Percentiles rank a stretch among this genome's conserved stretches.
Evolutionary conservation across 179 eudicot genomes (phyloP).

Genomic region (Amaranthus tricolor): DNA sequence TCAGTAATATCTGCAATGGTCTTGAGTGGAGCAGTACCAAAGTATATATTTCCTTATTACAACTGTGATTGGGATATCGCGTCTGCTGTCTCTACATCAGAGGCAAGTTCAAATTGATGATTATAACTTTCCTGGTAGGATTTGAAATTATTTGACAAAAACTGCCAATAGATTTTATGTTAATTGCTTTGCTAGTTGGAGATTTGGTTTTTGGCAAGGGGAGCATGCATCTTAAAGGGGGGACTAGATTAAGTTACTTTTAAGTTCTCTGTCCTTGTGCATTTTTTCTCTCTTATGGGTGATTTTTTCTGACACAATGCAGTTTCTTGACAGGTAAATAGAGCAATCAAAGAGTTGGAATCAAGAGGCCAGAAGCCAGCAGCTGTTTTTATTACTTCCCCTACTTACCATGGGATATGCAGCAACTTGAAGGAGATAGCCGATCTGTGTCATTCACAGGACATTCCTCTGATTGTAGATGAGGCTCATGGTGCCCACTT

Average conservation of each 20-base stretch:
- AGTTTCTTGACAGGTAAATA: conserved; percentile 49
- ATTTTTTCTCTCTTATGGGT: not conserved
- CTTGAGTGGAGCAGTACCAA: conserved; percentile 64
- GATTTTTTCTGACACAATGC: not conserved
- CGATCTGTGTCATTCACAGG: conserved; percentile 42
- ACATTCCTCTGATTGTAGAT: conserved; percentile 74
- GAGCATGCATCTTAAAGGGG: not conserved
- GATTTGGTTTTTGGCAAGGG: not conserved
- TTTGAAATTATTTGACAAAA: not conserved
- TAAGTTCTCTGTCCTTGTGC: not conserved
- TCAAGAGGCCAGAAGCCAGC: conserved; percentile 56
- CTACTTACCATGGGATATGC: conserved; percentile 87
- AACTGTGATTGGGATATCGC: conserved; percentile 72
- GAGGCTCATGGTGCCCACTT: conserved; percentile 99
- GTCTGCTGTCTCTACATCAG: conserved; percentile 54
- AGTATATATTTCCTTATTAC: conserved; percentile 65
- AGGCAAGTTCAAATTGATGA: conserved; percentile 55
- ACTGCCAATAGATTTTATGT: not conserved
- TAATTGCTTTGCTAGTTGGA: not conserved
- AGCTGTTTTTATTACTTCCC: conserved; percentile 75
- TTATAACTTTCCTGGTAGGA: conserved; percentile 17
- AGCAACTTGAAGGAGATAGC: conserved; percentile 62
- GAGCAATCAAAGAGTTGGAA: conserved; percentile 57
- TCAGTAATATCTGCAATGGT: conserved; percentile 83
- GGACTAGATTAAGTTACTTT: not conserved